phyloP scores from a whole-genome alignment of 257 asterid genomes.

The Scutellaria minor region DNA sequence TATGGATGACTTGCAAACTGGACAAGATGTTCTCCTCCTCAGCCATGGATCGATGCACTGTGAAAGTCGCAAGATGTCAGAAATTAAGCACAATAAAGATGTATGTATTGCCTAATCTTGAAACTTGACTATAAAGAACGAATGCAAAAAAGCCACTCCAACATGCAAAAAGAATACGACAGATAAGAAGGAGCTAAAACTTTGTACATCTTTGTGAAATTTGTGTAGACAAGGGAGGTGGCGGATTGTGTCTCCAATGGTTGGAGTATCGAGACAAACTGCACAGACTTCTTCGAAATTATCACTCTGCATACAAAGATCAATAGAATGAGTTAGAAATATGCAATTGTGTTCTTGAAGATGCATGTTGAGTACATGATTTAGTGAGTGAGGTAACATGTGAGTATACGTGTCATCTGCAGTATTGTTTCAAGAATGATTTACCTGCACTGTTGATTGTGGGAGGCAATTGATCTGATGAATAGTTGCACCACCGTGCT shows the following conservation, averaged over 20 bases:
- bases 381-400: neutral
- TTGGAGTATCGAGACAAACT: constrained; percentile 85
- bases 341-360: neutral
- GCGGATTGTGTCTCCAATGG: constrained; percentile 72
- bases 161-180: neutral
- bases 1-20: constrained; percentile 85
- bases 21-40: constrained; percentile 79
- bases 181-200: neutral
- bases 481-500: constrained; percentile 70
- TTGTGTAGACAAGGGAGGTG: constrained; percentile 98
- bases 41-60: constrained; percentile 99
- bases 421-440: constrained; percentile 22
- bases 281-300: constrained; percentile 79
- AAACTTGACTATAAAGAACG: neutral
- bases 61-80: constrained; percentile 12
- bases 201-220: constrained; percentile 88
- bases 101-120: neutral
- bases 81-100: neutral
- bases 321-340: constrained; percentile 19
- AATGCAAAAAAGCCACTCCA: neutral
- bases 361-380: neutral
- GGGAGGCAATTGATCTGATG: constrained; percentile 80
- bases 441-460: constrained; percentile 82
- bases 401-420: neutral
- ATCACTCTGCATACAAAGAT: constrained; percentile 57